Percentiles rank a stretch among this genome's conserved stretches.
These are phyloP conservation scores for Lophiostoma macrostomum DNA, from an alignment of 495 filamentous ascomycete genomes.

Conservation along the genomic window DNA sequence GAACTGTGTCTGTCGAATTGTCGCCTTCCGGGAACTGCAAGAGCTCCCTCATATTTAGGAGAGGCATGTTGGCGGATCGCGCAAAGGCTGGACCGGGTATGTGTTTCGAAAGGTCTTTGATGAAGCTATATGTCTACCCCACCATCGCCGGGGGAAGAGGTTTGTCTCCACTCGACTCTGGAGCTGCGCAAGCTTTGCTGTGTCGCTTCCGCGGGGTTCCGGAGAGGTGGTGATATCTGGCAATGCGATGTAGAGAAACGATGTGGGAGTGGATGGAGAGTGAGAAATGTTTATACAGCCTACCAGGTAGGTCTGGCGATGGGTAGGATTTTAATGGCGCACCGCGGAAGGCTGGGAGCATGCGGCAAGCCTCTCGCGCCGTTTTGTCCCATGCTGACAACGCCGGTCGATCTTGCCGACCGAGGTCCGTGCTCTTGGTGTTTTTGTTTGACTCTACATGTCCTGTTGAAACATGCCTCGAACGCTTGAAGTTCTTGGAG, in stretches of 20 bases:
- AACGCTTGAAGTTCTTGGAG: too few species aligned
- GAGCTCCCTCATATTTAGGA: conserved; percentile 48
- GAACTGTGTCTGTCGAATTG: conserved; percentile 56
- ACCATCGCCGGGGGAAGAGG: not conserved
- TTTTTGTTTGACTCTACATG: too few species aligned
- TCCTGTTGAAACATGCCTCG: too few species aligned
- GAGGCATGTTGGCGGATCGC: conserved; percentile 19
- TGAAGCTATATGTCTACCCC: not conserved
- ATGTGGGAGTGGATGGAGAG: not conserved
- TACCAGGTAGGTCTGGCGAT: not conserved
- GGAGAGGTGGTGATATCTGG: not conserved
- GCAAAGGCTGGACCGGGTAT: not conserved
- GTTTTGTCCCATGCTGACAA: too few species aligned
- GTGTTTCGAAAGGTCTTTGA: not conserved
- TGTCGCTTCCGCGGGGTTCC: conserved; percentile 18
- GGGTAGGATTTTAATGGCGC: conserved; percentile 19
- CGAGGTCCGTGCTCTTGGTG: too few species aligned
- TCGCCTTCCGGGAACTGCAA: conserved; percentile 52
- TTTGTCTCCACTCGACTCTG: not conserved
- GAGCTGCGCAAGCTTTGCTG: not conserved
- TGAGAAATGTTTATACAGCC: conserved; percentile 3
- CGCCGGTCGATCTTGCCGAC: too few species aligned
- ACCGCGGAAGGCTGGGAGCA: too few species aligned
- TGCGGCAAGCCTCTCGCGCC: too few species aligned
- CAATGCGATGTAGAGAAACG: not conserved